A percentile compares a stretch with the other conserved stretches of the same genome.
phyloP scores from a whole-genome alignment of 495 filamentous ascomycete species.

The Rostrohypoxylon terebratum region DNA sequence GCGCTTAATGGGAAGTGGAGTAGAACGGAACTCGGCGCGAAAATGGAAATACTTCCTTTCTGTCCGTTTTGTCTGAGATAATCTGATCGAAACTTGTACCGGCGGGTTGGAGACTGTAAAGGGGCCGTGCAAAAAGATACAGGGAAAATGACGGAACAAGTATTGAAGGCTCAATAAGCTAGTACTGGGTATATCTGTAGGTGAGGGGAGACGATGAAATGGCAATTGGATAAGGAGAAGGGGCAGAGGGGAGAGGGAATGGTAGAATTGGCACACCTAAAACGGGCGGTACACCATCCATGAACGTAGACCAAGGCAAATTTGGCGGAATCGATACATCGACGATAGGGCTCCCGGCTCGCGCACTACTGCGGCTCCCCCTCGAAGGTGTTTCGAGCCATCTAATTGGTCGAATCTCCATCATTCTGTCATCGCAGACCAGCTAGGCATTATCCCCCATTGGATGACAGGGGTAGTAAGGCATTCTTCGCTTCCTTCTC shows the following conservation, averaged over 20 bases:
- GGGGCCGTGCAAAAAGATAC: conserved; percentile 47
- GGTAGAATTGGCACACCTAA: conserved; percentile 14
- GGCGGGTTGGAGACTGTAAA: conserved; percentile 33
- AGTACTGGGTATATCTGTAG: conserved; percentile 28
- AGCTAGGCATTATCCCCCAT: conserved; percentile 27
- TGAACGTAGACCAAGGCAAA: conserved; percentile 35
- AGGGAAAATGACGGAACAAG: conserved; percentile 25
- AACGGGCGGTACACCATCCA: conserved; percentile 40
- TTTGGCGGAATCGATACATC: conserved; percentile 37
- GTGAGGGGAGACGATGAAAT: conserved; percentile 5
- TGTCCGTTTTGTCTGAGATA: conserved; percentile 23
- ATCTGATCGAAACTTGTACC: conserved; percentile 45
- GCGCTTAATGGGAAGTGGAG: conserved; percentile 47
- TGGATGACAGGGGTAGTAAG: conserved; percentile 42
- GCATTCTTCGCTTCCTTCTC: conserved; percentile 49
- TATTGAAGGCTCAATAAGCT: conserved; percentile 26
- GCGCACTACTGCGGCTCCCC: conserved; percentile 49
- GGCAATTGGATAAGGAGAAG: conserved; percentile 28
- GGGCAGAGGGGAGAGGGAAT: conserved; percentile 16
- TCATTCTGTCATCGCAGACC: conserved; percentile 43
- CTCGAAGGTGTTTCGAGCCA: conserved; percentile 6
- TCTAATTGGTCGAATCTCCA: conserved; percentile 41
- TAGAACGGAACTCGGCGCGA: conserved; percentile 29
- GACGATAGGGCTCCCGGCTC: conserved; percentile 44
- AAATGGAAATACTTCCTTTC: conserved; percentile 46